Evolutionary conservation across 768 basidiomycete genomes (phyloP).

Genomic region (Suillus ampliporus): DNA sequence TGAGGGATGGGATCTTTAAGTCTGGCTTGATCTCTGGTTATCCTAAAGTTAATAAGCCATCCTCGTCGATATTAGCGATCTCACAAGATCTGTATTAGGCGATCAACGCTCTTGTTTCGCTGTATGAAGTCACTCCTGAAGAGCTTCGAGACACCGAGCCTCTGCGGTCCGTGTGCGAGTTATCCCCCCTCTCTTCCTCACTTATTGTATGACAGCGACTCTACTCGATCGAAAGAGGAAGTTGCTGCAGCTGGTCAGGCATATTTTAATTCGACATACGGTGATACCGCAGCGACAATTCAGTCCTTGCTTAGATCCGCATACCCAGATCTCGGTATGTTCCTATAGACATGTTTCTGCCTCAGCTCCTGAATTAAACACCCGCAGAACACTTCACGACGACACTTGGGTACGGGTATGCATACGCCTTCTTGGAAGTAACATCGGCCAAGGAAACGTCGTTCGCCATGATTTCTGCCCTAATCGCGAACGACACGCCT

Average conservation of each 20-base stretch:
- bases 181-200: background rate
- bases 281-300: constrained; percentile 56
- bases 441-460: constrained; percentile 60
- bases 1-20: constrained; percentile 70
- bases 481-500: constrained; percentile 66
- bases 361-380: constrained; percentile 4
- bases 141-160: constrained; percentile 53
- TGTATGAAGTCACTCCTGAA: constrained; percentile 58
- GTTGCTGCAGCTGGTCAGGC: constrained; percentile 46
- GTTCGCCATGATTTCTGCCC: constrained; percentile 62
- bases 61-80: background rate
- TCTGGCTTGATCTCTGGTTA: constrained; percentile 62
- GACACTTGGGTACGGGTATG: constrained; percentile 60
- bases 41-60: constrained; percentile 50
- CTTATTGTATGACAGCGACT: constrained; percentile 40
- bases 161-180: constrained; percentile 46
- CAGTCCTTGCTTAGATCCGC: constrained; percentile 52
- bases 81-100: constrained; percentile 42
- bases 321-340: constrained; percentile 70
- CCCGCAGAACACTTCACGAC: constrained; percentile 57
- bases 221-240: constrained; percentile 47
- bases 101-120: constrained; percentile 60
- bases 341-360: background rate
- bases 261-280: constrained; percentile 58
- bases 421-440: constrained; percentile 54